Evolutionary conservation across 495 filamentous ascomycete species (phyloP).

Genomic region (Penicillium waksmanii): DNA sequence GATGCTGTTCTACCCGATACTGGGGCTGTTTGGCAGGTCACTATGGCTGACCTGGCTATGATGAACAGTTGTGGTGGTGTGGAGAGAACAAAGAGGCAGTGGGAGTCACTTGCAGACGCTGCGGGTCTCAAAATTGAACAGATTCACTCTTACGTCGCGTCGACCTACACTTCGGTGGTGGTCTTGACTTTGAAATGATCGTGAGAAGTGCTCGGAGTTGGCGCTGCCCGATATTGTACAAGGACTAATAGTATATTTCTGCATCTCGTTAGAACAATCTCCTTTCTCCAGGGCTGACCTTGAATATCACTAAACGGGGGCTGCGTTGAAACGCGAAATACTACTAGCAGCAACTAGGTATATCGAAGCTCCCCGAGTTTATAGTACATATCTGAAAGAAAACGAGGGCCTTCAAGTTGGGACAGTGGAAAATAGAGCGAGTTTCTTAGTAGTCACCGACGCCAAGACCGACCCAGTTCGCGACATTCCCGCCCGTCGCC

Average conservation of each 20-base stretch:
- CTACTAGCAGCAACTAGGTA: too few species aligned
- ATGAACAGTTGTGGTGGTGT: constrained; percentile 38
- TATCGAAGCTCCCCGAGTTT: too few species aligned
- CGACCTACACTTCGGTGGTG: constrained; percentile 28
- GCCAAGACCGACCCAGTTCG: too few species aligned
- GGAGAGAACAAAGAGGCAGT: constrained; percentile 43
- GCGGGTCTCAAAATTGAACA: constrained; percentile 48
- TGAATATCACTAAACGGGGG: background rate
- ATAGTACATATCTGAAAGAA: too few species aligned
- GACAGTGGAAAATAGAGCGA: too few species aligned
- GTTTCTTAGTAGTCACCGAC: too few species aligned
- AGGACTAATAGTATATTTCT: background rate
- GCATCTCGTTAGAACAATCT: background rate
- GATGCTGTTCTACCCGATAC: constrained; percentile 43
- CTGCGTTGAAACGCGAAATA: too few species aligned
- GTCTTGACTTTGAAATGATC: constrained; percentile 24
- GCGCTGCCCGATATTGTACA: background rate
- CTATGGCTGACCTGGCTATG: constrained; percentile 42
- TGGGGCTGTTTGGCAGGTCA: constrained; percentile 32
- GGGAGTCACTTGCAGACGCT: constrained; percentile 38
- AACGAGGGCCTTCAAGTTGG: too few species aligned
- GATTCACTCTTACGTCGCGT: constrained; percentile 40
- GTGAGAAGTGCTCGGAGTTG: background rate
- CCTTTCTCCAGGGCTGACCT: background rate
- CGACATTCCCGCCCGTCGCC: too few species aligned